Evolutionary conservation across 371 early-diverging fungal genomes (phyloP), one percentile per base, ranked within the genome.

Genomic region (Polyrhizophydium stewartii): DNA sequence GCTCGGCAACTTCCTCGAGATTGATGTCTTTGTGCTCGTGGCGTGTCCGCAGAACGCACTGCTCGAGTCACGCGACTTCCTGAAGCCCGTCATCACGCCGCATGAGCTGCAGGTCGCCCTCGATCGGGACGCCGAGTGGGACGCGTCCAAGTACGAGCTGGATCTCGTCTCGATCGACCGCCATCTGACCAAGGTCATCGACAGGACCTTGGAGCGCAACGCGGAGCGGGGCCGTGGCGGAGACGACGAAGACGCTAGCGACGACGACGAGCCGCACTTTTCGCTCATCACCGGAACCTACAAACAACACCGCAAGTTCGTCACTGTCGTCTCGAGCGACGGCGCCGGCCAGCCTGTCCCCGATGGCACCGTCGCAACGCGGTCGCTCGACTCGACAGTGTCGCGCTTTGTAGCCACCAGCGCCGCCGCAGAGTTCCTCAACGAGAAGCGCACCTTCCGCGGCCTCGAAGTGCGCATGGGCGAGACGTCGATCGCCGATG

Each of bases 21-120:
- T 96, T 43, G 92, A 97, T 62, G 84, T 85, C 22, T 96, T 89
- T 73, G 93, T 93, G 2, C 81, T 94, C 51, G 92, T 95, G 3
- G 92, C 94, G 19, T 96, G 96, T 65, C 92, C 95, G 27, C 94
- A 97, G 73, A 93, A 93, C 78, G 85, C 89, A 56, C 77, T 97
- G 66, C 86, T 95, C 58, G 96, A 97, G 72, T 88, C 90, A 49
- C 88, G 86, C 74, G 94, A 95, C 65, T 96, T 92, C 71, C 88
- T 89, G 67, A 85, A 83, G 55, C 96, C 97, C 27, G 86, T 97
- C 31, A 88, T 96, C 1, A 95, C 97, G 28, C 96, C 96, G 13
- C 93, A 81, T 65, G 96, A 97, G 70, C 75, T 97, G 55, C 85
- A 88, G 58, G 70, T 93, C 40, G 93, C 97, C 16, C 56, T 74